Conservation (phyloP, 1,139 yeast species). For the Suhomyces kunorum region DNA sequence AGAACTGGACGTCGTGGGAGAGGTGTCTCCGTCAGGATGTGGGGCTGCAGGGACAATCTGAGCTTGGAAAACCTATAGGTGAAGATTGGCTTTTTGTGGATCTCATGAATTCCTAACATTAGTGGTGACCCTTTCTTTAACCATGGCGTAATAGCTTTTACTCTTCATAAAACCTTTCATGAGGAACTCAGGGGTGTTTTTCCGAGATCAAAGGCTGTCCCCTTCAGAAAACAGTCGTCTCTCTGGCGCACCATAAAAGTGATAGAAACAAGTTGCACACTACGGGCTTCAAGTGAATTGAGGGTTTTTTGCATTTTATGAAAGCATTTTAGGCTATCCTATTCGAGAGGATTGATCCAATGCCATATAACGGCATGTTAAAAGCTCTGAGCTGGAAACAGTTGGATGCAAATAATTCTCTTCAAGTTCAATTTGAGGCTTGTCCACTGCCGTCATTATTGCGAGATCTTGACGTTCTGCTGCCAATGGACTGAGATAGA, state of each 20-base stretch:
- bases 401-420: slow-evolving; percentile 1
- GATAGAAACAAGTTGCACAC: neutral
- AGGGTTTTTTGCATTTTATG: slow-evolving; percentile 1
- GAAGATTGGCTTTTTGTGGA: neutral
- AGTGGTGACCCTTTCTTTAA: slow-evolving; percentile 4
- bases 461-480: neutral
- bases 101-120: slow-evolving; percentile 11
- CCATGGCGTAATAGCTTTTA: slow-evolving; percentile 7
- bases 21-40: slow-evolving; percentile 7
- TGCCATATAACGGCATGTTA: slow-evolving; percentile 12
- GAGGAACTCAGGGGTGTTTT: slow-evolving; percentile 3
- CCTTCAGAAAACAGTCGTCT: neutral
- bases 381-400: slow-evolving; percentile 7
- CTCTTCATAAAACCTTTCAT: slow-evolving; percentile 12
- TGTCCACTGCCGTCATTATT: slow-evolving; percentile 5
- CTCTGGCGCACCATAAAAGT: neutral
- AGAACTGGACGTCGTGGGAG: slow-evolving; percentile 6
- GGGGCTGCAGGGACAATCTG: slow-evolving; percentile 3
- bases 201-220: neutral
- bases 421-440: neutral
- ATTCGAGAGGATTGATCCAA: slow-evolving; percentile 19
- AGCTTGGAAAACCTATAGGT: slow-evolving; percentile 7
- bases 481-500: slow-evolving; percentile 8
- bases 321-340: slow-evolving; percentile 17
- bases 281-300: too few species aligned